Conservation (phyloP, 2,329 filamentous ascomycete genomes). For the Fusarium scirpi region DNA sequence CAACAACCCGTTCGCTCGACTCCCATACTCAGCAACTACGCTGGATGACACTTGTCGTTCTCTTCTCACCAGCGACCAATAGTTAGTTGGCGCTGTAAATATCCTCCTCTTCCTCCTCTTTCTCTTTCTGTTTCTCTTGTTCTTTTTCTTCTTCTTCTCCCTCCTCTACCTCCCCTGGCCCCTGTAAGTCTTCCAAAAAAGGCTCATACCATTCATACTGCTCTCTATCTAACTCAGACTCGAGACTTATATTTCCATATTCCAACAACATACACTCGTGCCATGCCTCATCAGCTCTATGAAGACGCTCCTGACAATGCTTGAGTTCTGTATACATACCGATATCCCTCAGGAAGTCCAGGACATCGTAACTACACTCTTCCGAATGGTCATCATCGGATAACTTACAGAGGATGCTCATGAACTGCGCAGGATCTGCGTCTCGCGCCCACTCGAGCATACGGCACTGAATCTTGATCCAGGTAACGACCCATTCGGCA, state of each 20-base stretch:
- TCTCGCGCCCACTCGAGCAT: slow-evolving; percentile 47
- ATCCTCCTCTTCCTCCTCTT: neutral
- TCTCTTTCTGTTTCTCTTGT: neutral
- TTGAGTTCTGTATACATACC: slow-evolving; percentile 49
- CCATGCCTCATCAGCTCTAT: slow-evolving; percentile 42
- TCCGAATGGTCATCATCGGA: slow-evolving; percentile 14
- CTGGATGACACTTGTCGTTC: neutral
- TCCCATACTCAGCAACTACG: neutral
- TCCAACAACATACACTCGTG: slow-evolving; percentile 39
- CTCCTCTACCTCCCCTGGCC: neutral
- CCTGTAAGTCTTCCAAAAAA: no score
- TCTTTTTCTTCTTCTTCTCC: no score
- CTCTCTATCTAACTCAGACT: no score
- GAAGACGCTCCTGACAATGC: slow-evolving; percentile 44
- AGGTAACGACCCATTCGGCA: slow-evolving; percentile 50
- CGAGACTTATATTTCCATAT: neutral
- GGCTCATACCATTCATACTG: no score
- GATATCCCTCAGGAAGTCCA: slow-evolving; percentile 53
- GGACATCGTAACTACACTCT: slow-evolving; percentile 50
- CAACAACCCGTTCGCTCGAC: neutral
- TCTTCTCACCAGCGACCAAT: neutral
- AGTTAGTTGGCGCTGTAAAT: neutral
- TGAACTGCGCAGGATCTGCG: slow-evolving; percentile 47
- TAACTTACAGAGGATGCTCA: slow-evolving; percentile 45
- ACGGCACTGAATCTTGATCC: slow-evolving; percentile 52